phyloP scores from a whole-genome alignment of 345 rosid species.

The Luvunga scandens region DNA sequence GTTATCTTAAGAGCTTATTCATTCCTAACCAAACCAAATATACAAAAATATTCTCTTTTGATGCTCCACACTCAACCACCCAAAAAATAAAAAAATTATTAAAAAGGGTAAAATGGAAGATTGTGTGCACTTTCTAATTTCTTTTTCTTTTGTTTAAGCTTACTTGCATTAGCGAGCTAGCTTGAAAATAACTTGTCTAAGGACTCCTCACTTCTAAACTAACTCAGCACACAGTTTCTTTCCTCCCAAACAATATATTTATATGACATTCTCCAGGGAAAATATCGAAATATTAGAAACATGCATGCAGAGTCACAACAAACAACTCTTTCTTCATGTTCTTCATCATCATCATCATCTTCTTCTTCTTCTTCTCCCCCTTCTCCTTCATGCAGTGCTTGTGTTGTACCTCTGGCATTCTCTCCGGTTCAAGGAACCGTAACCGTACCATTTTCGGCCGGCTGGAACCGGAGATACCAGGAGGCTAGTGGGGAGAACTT shows the following conservation, averaged over 20 bases:
- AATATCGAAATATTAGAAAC: too few relatives aligned
- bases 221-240: not conserved
- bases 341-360: conserved; percentile 7
- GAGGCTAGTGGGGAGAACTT: conserved; percentile 2
- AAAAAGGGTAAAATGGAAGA: not conserved
- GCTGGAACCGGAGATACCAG: not conserved
- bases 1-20: too few relatives aligned
- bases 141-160: not conserved
- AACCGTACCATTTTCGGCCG: too few relatives aligned
- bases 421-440: conserved; percentile 9
- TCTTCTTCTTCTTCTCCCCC: conserved; percentile 25
- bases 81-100: not conserved
- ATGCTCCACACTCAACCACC: conserved; percentile 13
- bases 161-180: not conserved
- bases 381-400: conserved; percentile 16
- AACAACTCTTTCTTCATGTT: conserved; percentile 11
- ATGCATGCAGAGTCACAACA: not conserved
- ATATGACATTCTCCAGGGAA: too few relatives aligned
- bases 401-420: conserved; percentile 8
- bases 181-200: not conserved
- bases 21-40: not conserved
- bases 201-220: not conserved
- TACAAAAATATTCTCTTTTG: not conserved
- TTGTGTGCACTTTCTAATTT: not conserved
- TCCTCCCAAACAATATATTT: not conserved